Conservation (phyloP, 768 basidiomycete species). For the Mycena floridula region DNA sequence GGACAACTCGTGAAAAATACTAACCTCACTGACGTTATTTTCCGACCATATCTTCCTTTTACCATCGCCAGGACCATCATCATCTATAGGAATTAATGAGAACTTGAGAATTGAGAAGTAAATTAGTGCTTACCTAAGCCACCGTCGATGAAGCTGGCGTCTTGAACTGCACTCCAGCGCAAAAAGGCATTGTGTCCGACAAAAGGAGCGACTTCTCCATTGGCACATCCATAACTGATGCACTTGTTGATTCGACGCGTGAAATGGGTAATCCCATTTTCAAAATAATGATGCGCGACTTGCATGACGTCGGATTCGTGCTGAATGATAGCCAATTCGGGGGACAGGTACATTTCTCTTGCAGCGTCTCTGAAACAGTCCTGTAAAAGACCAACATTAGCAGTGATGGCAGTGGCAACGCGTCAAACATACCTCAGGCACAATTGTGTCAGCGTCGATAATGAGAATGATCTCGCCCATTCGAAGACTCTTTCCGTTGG, state of each 20-base stretch:
- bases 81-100: too few relatives aligned
- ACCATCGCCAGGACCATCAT: conserved; percentile 38
- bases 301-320: conserved; percentile 57
- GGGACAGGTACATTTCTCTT: conserved; percentile 73
- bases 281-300: conserved; percentile 83
- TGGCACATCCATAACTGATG: conserved; percentile 72
- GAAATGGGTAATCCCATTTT: conserved; percentile 87
- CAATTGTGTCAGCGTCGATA: conserved; percentile 74
- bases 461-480: conserved; percentile 77
- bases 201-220: conserved; percentile 78
- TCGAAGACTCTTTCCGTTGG: conserved; percentile 68
- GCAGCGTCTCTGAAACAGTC: conserved; percentile 90
- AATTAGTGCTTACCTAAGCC: too few relatives aligned
- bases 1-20: too few relatives aligned
- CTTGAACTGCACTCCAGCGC: conserved; percentile 83
- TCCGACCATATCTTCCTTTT: conserved; percentile 70
- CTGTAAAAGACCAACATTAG: conserved; percentile 12
- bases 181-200: conserved; percentile 87
- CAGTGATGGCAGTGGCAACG: neutral
- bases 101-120: too few relatives aligned
- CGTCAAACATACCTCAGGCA: conserved; percentile 49
- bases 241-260: conserved; percentile 83
- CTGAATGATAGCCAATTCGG: conserved; percentile 83
- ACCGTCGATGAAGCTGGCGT: conserved; percentile 65
- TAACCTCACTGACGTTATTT: conserved; percentile 74